Base-by-base conservation (phyloP, 768 basidiomycete genomes). In the Leccinum rimulosum region DNA sequence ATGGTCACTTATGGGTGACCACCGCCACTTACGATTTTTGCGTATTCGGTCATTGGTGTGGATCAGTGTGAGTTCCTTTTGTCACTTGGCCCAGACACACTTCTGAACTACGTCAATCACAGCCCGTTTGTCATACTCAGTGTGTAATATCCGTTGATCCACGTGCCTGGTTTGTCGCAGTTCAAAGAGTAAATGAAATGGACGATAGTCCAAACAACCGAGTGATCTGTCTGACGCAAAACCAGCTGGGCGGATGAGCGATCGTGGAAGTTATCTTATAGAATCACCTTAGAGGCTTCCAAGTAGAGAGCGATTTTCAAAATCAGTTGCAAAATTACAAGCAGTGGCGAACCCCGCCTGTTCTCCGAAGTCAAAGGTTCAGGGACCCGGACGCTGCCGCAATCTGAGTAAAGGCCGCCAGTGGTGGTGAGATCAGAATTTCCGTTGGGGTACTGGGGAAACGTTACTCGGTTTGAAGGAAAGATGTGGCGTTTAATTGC, bases 111-210 rank as follows among this genome's bases (percentile, higher is more conserved):
- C 54, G 62, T 68, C 61, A 59, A 52, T 36, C 36, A 55, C 56
- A 70, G 61, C 59, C 49, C 50, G 68, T 30, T 45, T 57, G 55
- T 43, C 54, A 52, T 57, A 52, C 52, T 57, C 52, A 43, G 15
- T 33, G 53, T 68, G 56, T 71, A 71, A 70, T 67, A 38, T 62
- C 69, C 64, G 70, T 61, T 61, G 56, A 67, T 67, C 62, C 65
- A 70, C 62, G 54, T 52, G 28, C 59, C 54, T 51, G 52, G 58
- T 64, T 27, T 57, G 22, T 61, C 64, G 62, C 63, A 63, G 64
- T 53, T 48, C 14, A 9, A 49, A 4, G 28, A 51, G 52, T 36
- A 22, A 35, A 25, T 36, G 35, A 36, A 52, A 36, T 25, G 33
- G 22, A 27, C 14, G 30, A 35, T n/a, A 22, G 22, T 52, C 7